phyloP scores from a whole-genome alignment of 768 basidiomycete genomes.

The Collybia sp. region DNA sequence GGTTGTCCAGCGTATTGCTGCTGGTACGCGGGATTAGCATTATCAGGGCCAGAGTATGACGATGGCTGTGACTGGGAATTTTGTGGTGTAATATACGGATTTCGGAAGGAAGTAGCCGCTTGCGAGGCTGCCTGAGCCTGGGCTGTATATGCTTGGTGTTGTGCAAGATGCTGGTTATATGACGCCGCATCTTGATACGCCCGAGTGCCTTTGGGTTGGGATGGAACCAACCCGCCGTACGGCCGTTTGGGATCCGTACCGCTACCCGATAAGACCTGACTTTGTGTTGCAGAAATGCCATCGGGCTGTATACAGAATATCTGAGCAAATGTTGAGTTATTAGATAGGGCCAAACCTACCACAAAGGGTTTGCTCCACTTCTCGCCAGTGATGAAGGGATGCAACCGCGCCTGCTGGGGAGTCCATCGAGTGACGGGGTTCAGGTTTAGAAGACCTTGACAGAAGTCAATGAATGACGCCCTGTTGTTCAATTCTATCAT shows the following conservation, averaged over 20 bases:
- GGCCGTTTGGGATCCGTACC: conserved; percentile 75
- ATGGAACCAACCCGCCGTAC: conserved; percentile 89
- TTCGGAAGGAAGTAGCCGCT: conserved; percentile 68
- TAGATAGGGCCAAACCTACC: conserved; percentile 35
- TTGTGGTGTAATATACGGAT: conserved; percentile 72
- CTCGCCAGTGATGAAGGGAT: conserved; percentile 98
- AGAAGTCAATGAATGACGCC: conserved; percentile 96
- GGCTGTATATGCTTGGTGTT: conserved; percentile 91
- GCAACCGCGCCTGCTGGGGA: conserved; percentile 90
- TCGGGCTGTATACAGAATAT: conserved; percentile 39
- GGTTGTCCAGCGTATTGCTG: conserved; percentile 29
- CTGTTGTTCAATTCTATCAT: conserved; percentile 85
- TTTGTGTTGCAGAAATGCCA: conserved; percentile 30
- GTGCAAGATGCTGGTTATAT: conserved; percentile 92
- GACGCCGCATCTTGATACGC: conserved; percentile 89
- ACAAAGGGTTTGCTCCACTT: conserved; percentile 86
- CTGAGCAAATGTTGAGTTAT: too few relatives aligned
- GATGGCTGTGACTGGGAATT: conserved; percentile 25
- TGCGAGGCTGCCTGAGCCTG: conserved; percentile 76
- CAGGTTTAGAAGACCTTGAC: conserved; percentile 87
- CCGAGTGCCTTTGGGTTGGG: conserved; percentile 80
- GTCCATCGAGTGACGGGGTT: conserved; percentile 97
- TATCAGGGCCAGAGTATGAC: conserved; percentile 27
- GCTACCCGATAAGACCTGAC: conserved; percentile 21
- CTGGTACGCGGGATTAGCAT: conserved; percentile 20